Percentiles rank a stretch among this genome's conserved stretches.
Conservation (phyloP, 2,329 filamentous ascomycete species). For the Ampelomyces quisqualis region DNA sequence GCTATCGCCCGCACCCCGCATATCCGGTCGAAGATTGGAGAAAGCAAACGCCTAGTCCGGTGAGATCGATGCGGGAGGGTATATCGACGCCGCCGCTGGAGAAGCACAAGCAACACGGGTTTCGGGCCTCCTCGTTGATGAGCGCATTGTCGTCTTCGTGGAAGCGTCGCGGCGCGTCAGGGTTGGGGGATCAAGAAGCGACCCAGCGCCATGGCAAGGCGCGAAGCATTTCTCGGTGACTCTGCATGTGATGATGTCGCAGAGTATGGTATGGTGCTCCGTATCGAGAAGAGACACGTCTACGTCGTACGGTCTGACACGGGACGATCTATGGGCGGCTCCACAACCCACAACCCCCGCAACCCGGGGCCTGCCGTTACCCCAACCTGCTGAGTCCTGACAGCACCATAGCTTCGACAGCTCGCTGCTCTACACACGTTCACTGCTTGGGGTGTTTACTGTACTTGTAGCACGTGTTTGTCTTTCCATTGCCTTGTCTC, state of each 20-base stretch:
- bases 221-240: constrained; percentile 8
- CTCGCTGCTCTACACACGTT: too few relatives aligned
- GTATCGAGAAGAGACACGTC: too few relatives aligned
- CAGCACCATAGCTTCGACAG: constrained; percentile 12
- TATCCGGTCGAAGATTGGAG: constrained; percentile 31
- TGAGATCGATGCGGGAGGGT: constrained; percentile 21
- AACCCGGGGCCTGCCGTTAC: constrained; percentile 23
- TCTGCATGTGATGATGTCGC: neutral
- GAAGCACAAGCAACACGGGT: constrained; percentile 12
- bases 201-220: constrained; percentile 1
- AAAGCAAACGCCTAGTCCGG: constrained; percentile 31
- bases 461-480: neutral
- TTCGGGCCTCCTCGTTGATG: constrained; percentile 22
- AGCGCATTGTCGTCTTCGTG: constrained; percentile 23
- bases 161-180: constrained; percentile 21
- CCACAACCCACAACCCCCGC: constrained; percentile 16
- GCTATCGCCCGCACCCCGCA: constrained; percentile 26
- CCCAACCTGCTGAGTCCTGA: constrained; percentile 12
- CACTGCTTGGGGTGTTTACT: constrained; percentile 3
- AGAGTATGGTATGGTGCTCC: neutral
- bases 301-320: too few relatives aligned
- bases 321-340: too few relatives aligned
- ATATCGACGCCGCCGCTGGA: constrained; percentile 24
- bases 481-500: neutral
- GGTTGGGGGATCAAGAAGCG: neutral